A percentile compares a stretch with the other conserved stretches of the same genome.
Conservation (phyloP, 306 rosid species). For the Canavalia ensiformis region DNA sequence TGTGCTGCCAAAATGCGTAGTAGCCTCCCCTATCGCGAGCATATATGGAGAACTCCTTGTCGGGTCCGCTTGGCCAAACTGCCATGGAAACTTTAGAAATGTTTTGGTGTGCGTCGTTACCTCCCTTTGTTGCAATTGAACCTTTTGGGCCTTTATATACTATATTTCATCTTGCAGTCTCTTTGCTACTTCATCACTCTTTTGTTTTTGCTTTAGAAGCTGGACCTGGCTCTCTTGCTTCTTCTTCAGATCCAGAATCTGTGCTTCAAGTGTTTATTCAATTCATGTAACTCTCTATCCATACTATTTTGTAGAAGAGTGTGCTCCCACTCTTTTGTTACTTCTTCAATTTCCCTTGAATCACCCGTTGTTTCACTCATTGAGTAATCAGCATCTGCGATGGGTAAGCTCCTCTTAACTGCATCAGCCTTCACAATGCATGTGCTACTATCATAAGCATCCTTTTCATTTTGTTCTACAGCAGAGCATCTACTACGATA, state of each 20-base stretch:
- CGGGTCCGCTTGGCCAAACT: no score
- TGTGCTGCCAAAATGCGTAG: no score
- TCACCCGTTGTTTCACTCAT: slow-evolving; percentile 86
- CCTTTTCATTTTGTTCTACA: slow-evolving; percentile 74
- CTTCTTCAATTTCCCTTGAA: slow-evolving; percentile 92
- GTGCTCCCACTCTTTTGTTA: slow-evolving; percentile 97
- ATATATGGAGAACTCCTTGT: no score
- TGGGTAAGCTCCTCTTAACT: slow-evolving; percentile 86
- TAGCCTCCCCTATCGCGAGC: no score
- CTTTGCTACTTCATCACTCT: slow-evolving; percentile 97
- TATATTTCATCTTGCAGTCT: slow-evolving; percentile 97
- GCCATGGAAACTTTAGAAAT: no score
- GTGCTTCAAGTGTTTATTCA: slow-evolving; percentile 90
- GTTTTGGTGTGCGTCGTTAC: no score
- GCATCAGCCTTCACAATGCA: slow-evolving; percentile 81
- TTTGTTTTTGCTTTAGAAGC: slow-evolving; percentile 97
- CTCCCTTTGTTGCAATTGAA: slow-evolving; percentile 22
- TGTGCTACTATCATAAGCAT: slow-evolving; percentile 67
- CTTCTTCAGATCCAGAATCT: slow-evolving; percentile 96
- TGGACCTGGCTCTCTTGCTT: slow-evolving; percentile 99
- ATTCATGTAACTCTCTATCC: slow-evolving; percentile 95
- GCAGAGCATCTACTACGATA: slow-evolving; percentile 79
- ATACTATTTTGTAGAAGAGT: slow-evolving; percentile 91
- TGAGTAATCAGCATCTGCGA: slow-evolving; percentile 76
- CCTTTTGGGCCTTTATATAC: slow-evolving; percentile 97